These are phyloP conservation scores for Globisporangium cederbergense DNA, from an alignment of 352 stramenopile genomes.

Conservation along the genomic window DNA sequence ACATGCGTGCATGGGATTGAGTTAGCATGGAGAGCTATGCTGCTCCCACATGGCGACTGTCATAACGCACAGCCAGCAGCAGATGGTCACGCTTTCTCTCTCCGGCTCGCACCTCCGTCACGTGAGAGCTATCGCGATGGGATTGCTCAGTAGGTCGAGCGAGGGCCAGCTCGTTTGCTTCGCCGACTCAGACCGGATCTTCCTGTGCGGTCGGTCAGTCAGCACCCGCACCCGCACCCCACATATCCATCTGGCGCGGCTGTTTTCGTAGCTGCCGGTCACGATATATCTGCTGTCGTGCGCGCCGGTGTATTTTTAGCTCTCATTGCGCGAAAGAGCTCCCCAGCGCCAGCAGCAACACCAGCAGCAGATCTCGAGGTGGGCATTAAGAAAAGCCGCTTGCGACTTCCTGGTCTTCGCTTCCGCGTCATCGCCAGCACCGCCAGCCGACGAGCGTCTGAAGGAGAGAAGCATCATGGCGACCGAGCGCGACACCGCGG, in stretches of 20 bases:
- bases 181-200: background rate
- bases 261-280: background rate
- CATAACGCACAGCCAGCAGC: background rate
- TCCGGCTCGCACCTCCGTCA: background rate
- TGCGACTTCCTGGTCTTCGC: background rate
- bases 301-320: background rate
- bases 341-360: too few relatives aligned
- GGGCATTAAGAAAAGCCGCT: background rate
- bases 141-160: too few relatives aligned
- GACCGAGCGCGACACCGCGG: constrained; percentile 9
- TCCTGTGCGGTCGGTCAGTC: background rate
- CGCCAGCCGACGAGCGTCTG: background rate
- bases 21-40: too few relatives aligned
- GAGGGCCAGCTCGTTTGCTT: background rate
- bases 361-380: too few relatives aligned
- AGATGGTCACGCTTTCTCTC: background rate
- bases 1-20: background rate
- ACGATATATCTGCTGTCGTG: background rate
- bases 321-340: background rate
- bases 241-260: background rate
- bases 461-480: constrained; percentile 1
- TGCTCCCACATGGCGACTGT: too few relatives aligned
- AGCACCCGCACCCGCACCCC: background rate
- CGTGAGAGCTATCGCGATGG: background rate
- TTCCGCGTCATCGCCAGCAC: too few relatives aligned